A percentile compares a stretch with the other conserved stretches of the same genome.
phyloP scores from a whole-genome alignment of 2,329 filamentous ascomycete species.

The Microsporum ferrugineum region DNA sequence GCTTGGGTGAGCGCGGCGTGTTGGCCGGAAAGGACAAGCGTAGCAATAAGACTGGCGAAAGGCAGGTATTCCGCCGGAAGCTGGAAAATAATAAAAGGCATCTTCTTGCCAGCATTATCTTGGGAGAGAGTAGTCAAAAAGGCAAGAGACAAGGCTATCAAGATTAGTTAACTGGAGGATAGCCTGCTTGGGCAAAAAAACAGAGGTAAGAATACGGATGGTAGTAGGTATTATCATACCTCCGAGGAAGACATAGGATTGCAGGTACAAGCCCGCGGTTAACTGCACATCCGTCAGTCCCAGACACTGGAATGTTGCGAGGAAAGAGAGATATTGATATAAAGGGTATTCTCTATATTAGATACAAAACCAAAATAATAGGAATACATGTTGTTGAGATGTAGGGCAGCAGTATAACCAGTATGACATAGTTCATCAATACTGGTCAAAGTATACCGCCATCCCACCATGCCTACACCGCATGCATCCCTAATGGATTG shows the following conservation, averaged over 20 bases:
- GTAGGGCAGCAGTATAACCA: slow-evolving; percentile 58
- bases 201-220: slow-evolving; percentile 4
- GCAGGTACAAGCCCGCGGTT: slow-evolving; percentile 31
- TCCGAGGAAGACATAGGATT: slow-evolving; percentile 26
- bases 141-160: slow-evolving; percentile 59
- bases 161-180: neutral
- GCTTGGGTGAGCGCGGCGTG: slow-evolving; percentile 50
- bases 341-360: neutral
- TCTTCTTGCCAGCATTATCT: slow-evolving; percentile 66
- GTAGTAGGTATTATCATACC: slow-evolving; percentile 20
- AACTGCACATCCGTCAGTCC: slow-evolving; percentile 29
- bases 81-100: slow-evolving; percentile 69
- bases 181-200: neutral
- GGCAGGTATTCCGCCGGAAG: slow-evolving; percentile 76
- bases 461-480: slow-evolving; percentile 67
- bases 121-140: slow-evolving; percentile 76
- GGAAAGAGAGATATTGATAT: slow-evolving; percentile 5
- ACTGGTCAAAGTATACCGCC: slow-evolving; percentile 50
- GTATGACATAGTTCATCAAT: slow-evolving; percentile 44
- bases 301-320: neutral
- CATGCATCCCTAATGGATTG: slow-evolving; percentile 47
- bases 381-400: slow-evolving; percentile 24
- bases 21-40: slow-evolving; percentile 56
- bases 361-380: slow-evolving; percentile 7
- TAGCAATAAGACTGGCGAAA: slow-evolving; percentile 63